Evolutionary conservation across 768 basidiomycete genomes (phyloP).

Genomic region (Lactifluus echinatus): DNA sequence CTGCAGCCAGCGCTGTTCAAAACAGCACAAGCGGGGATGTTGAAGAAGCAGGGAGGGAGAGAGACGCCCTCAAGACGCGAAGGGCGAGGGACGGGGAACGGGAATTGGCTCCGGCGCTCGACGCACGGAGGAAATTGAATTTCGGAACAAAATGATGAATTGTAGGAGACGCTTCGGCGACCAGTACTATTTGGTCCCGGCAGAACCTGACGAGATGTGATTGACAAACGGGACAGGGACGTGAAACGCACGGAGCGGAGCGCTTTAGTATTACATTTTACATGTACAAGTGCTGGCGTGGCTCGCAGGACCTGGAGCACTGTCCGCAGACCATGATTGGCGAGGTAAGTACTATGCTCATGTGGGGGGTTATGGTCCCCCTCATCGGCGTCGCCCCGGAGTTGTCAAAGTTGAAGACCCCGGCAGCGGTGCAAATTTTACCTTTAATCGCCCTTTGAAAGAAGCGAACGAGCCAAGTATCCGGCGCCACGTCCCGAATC

Average conservation of each 20-base stretch:
- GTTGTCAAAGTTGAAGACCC: not conserved
- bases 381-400: not conserved
- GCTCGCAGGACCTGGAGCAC: not conserved
- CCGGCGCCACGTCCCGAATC: not conserved
- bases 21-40: conserved; percentile 3
- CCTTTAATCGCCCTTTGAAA: conserved; percentile 7
- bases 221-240: conserved; percentile 6
- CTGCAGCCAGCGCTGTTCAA: conserved; percentile 1
- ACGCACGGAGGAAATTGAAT: conserved; percentile 14
- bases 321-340: not conserved
- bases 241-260: conserved; percentile 17
- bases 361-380: not conserved
- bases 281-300: not conserved
- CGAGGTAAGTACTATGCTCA: not conserved
- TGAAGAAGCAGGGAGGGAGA: conserved; percentile 2
- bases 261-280: conserved; percentile 14
- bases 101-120: conserved; percentile 15
- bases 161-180: conserved; percentile 16
- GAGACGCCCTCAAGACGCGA: conserved; percentile 10
- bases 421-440: conserved; percentile 13
- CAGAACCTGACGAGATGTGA: conserved; percentile 6
- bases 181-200: conserved; percentile 21
- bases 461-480: conserved; percentile 7
- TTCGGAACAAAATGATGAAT: conserved; percentile 18
- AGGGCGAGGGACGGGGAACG: not conserved